Evolutionary conservation across 2,329 filamentous ascomycete genomes (phyloP), one percentile per base, ranked within the genome.

Genomic region (Falciphora oryzae): DNA sequence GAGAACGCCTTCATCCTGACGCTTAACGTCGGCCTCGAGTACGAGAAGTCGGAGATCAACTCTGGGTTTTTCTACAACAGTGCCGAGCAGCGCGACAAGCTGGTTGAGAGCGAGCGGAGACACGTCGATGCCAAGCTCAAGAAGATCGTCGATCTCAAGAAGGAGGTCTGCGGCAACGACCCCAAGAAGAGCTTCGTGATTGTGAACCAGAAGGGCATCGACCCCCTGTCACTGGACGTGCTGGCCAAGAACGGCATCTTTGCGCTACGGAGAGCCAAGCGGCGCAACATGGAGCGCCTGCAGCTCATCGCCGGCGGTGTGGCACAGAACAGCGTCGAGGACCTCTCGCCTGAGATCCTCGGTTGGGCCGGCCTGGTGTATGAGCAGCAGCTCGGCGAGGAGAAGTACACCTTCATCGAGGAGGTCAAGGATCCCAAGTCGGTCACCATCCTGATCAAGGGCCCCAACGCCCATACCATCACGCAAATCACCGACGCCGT

Each of bases 31-130:
- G 96, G 92, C 76, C 81, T 99, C 67, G 95, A 99, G 77, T 99
- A 99, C 77, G 95, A 99, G 79, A 99, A 99, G 83, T 94, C 93
- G 0, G 95, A 99, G 79, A 96, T 99, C 78, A 99, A 99, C 85
- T 97, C 93, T 57, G 89, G 93, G 63, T 99, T 99, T 84, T 99
- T 96, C 84, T 99, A 99, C 81, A 97, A 91, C 50, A 96, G 89
- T 74, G 95, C 95, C 32, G 93, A 97, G 70, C 95, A 99, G 81
- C 87, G 95, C 70, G 95, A 98, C 73, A 99, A 98, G 83, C 87
- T 99, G 57, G 95, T 99, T 14, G 95, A 98, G 81, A 97, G 92
- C 73, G 95, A 99, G 81, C 90, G 95, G 68, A 87, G 91, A 67
- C 97, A 97, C 72, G 93, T 99, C 59, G 95, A 99, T 73, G 89